Percentiles rank a stretch among this genome's conserved stretches.
phyloP scores from a whole-genome alignment of 2,329 filamentous ascomycete genomes.

The Claviceps africana region DNA sequence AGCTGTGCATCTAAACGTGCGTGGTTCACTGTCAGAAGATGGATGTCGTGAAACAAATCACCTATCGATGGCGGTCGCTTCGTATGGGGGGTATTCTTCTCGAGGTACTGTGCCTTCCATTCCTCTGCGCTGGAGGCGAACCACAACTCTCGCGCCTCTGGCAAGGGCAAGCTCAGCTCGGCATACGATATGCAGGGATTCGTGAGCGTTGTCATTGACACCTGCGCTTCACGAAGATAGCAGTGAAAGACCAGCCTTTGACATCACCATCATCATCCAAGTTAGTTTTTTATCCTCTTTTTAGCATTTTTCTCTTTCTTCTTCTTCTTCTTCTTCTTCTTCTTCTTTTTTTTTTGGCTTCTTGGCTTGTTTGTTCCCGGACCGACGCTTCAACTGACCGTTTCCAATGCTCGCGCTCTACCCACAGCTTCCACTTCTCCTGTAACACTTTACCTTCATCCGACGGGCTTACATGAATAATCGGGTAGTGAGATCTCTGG shows the following conservation, averaged over 20 bases:
- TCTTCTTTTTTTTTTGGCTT: too few relatives aligned
- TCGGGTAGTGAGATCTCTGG: constrained; percentile 37
- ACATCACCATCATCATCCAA: neutral
- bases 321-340: too few relatives aligned
- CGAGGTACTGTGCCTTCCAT: constrained; percentile 49
- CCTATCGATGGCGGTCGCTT: constrained; percentile 35
- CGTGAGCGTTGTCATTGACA: constrained; percentile 51
- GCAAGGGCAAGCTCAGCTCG: constrained; percentile 52
- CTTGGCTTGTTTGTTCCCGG: neutral
- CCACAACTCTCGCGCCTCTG: constrained; percentile 50
- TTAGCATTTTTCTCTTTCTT: too few relatives aligned
- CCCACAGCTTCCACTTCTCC: constrained; percentile 52
- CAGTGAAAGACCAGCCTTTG: constrained; percentile 46
- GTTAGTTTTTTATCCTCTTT: neutral
- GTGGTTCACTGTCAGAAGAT: constrained; percentile 33
- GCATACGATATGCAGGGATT: constrained; percentile 55
- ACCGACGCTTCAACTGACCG: constrained; percentile 23
- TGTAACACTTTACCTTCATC: constrained; percentile 45
- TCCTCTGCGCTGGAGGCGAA: constrained; percentile 45
- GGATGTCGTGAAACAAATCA: constrained; percentile 43
- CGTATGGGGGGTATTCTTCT: constrained; percentile 21
- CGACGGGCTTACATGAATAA: constrained; percentile 33
- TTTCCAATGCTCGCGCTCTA: constrained; percentile 51
- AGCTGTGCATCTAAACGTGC: constrained; percentile 41
- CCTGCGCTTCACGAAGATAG: constrained; percentile 51